Evolutionary conservation across 345 rosid genomes (phyloP), one percentile per base, ranked within the genome.

Genomic region (Geranium brycei): DNA sequence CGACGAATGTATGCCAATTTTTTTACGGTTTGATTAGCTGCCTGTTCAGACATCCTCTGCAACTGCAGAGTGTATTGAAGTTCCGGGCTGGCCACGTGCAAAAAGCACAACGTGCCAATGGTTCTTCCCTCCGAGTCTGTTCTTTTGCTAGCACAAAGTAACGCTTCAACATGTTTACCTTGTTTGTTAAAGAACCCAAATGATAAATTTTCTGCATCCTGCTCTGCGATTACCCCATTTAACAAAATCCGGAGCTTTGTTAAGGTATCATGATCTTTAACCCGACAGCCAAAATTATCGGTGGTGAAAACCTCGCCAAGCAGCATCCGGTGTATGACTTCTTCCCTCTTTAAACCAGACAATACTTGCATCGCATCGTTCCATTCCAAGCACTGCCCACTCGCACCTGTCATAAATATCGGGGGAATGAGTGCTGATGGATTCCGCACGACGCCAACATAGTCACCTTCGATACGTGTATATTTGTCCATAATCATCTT

Each of bases 391-490:
- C 95, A 87, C 63, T 66, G 71, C 13, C 97, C 97, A 57, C 72
- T 64, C 78, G 81, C 87, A 66, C 79, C 80, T 4, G 76, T 74
- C 86, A 87, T 79, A 73, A 90, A 90, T 65, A 90, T 81, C 2
- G 97, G 97, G 40, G 95, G 95, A 71, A 90, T 90, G 23, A 90
- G 87, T 59, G 83, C 77, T 40, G 83, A 82, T 17, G 88, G 89
- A 62, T 75, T 87, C 70, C 80, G 75, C 73, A 90, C 70, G 51
- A 90, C 87, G 53, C 84, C 86, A 63, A 75, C 79, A 65, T 84
- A 87, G 68, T 90, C 97, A 62, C 95, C 88, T 68, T 83, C 85
- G 58, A 90, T 60, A 12, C 81, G 78, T 67, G 79, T 79, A 61
- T 78, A 87, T 62, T 79, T 87, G 72, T 86, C 87, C 65, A 64